Base-by-base conservation (phyloP, 2,329 filamentous ascomycete species). In the Celoporthe dispersa region DNA sequence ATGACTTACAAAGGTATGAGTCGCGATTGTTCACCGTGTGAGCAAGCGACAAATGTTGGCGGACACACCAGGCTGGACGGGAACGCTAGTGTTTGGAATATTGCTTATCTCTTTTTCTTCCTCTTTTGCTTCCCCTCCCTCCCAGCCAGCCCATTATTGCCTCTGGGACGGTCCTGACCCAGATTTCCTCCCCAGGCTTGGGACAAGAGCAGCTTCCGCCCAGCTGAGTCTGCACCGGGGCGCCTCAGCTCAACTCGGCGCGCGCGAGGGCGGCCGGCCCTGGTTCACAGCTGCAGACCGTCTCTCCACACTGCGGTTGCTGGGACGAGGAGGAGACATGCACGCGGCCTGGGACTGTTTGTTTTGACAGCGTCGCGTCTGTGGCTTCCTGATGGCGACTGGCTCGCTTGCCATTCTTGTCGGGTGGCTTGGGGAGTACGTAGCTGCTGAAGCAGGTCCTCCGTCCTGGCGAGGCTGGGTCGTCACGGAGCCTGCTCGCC, bases 231-330 rank as follows among this genome's bases (percentile, higher is more conserved):
- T 16, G 14, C 16, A 22, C 22, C n/a, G 3, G 53, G 25, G 25
- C 53, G 53, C 53, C 53, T 31, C 25, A 57, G 53, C 53, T 57
- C 53, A 31, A 57, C 53, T 31, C 53, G 25, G 53, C 28, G 53
- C 53, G 28, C 51, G 25, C 53, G 53, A 28, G 53, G 25, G 53
- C 25, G 53, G 14, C 14, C 53, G 53, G 28, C 51, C 51, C n/a
- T 25, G 12, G 51, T 55, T 16, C 51, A 55, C 25, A 55, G 51
- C 53, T 55, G n/a, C 19, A 12, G 39, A 41, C n/a, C 12, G 25
- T 28, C 51, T 25, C 51, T 57, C 53, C 28, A 14, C 28, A 28
- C 28, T 57, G 28, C 28, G 25, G 53, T 31, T 57, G 53, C 53
- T 57, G 53, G 53, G 53, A 33, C 25, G 53, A 31, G 53, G 53